Percentiles rank a stretch among this genome's conserved stretches.
phyloP scores from a whole-genome alignment of 139 green algal genomes.

The Trebouxia sp. region DNA sequence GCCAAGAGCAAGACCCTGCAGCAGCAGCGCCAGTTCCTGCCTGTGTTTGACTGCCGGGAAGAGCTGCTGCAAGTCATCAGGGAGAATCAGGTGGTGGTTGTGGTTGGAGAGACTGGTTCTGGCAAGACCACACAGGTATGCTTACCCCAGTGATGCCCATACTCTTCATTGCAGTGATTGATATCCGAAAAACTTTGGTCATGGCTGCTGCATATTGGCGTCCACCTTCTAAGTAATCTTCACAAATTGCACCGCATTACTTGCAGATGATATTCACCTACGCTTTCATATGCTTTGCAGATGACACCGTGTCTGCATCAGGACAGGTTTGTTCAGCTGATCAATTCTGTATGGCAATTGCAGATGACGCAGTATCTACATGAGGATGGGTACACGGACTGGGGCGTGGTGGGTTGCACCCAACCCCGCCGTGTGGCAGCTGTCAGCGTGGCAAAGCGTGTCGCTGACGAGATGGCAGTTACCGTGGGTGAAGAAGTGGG shows the following conservation, averaged over 20 bases:
- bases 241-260: background rate
- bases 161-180: too few relatives aligned
- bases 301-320: background rate
- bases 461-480: constrained; percentile 87
- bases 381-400: constrained; percentile 87
- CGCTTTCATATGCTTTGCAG: background rate
- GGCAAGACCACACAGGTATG: constrained; percentile 98
- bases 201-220: background rate
- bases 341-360: background rate
- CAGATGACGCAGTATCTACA: constrained; percentile 86
- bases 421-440: constrained; percentile 95
- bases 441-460: constrained; percentile 97
- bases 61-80: constrained; percentile 88
- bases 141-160: too few relatives aligned
- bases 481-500: constrained; percentile 81
- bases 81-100: constrained; percentile 94
- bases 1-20: constrained; percentile 84
- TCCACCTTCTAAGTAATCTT: background rate
- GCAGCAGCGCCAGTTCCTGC: constrained; percentile 89
- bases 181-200: too few relatives aligned
- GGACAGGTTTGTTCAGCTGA: background rate
- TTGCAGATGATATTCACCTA: background rate
- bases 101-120: constrained; percentile 97
- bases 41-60: constrained; percentile 85
- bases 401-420: constrained; percentile 92